Base-by-base conservation (phyloP, 495 filamentous ascomycete genomes). In the Penicillium steckii region DNA sequence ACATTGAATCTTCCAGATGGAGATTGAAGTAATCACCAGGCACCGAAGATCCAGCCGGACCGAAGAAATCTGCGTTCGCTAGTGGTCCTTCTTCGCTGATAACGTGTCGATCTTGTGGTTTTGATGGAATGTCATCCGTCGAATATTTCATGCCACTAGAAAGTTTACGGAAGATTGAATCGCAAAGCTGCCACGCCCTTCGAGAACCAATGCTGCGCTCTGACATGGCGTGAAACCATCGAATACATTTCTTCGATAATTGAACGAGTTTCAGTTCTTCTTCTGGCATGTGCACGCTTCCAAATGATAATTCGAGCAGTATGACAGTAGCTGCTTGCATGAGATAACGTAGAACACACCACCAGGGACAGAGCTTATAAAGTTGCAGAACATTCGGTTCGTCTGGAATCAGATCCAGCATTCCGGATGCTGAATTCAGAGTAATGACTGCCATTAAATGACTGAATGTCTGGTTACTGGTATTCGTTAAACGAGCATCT, bases 291-390 rank as follows among this genome's bases (percentile, higher is more conserved):
- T 86, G 83, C 33, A 80, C 66, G 41, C 71, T 68, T 38, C 73
- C 70, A 53, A 84, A 82, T 2, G 82, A 80, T 26, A 85, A 64
- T 55, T 87, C 85, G 15, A 86, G 71, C 51, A 87, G 75, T 5
- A 88, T 66, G 8, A 87, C 74, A 1, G 77, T 79, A 2, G 77
- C 70, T 2, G 83, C 75, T 62, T 87, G 82, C 73, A 85, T 85
- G 19, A 88, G 62, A 49, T 82, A 80, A 52, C 87, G 85, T 6
- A 88, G 65, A 4, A 84, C 67, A 41, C 74, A 77, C 83, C 83
- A 88, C 84, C 85, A 88, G 15, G 84, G 83, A 6, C 74, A 70
- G 12, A 79, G 65, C 18, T 71, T 57, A 52, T 85, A 85, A 3
- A 87, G 65, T 26, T 68, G 71, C 19, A 67, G 48, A 2, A 69